These are phyloP conservation scores for Parietichytrium sp. DNA, from an alignment of 108 stramenopile species.

Conservation along the genomic window DNA sequence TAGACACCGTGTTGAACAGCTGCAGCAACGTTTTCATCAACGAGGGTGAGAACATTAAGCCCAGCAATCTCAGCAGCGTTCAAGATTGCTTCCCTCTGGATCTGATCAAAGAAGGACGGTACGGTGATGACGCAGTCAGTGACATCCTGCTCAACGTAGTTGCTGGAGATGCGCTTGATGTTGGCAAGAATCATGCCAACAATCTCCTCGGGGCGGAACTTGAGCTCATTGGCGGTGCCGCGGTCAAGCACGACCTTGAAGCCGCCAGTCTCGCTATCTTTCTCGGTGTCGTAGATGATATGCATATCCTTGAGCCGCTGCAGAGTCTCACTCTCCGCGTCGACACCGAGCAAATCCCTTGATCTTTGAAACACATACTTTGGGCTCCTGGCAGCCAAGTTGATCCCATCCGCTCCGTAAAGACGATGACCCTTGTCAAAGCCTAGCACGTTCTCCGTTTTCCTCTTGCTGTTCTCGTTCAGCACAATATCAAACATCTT, in stretches of 20 bases:
- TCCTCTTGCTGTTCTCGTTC: constrained; percentile 95
- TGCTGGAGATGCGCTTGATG: constrained; percentile 83
- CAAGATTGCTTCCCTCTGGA: constrained; percentile 83
- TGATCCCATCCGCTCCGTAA: constrained; percentile 88
- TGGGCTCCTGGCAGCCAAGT: constrained; percentile 85
- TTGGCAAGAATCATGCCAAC: constrained; percentile 91
- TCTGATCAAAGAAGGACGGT: constrained; percentile 88
- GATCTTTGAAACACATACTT: constrained; percentile 74
- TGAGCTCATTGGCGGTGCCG: constrained; percentile 60
- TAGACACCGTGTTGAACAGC: constrained; percentile 95
- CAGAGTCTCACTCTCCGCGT: constrained; percentile 73
- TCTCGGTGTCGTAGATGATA: constrained; percentile 26
- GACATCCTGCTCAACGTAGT: constrained; percentile 72
- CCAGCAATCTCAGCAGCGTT: constrained; percentile 90
- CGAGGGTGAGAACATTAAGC: constrained; percentile 85
- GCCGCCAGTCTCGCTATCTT: constrained; percentile 21
- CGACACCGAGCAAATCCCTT: constrained; percentile 78
- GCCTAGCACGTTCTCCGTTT: constrained; percentile 93
- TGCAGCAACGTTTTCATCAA: constrained; percentile 97
- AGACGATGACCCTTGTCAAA: constrained; percentile 89
- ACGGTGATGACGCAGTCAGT: constrained; percentile 92
- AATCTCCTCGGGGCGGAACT: constrained; percentile 91
- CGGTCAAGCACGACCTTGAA: background rate
- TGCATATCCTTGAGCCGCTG: constrained; percentile 51
- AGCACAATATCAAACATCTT: constrained; percentile 88